Percentiles rank a stretch among this genome's conserved stretches.
These are phyloP conservation scores for Rhodotorula paludigena DNA, from an alignment of 768 basidiomycete genomes.

Conservation along the genomic window DNA sequence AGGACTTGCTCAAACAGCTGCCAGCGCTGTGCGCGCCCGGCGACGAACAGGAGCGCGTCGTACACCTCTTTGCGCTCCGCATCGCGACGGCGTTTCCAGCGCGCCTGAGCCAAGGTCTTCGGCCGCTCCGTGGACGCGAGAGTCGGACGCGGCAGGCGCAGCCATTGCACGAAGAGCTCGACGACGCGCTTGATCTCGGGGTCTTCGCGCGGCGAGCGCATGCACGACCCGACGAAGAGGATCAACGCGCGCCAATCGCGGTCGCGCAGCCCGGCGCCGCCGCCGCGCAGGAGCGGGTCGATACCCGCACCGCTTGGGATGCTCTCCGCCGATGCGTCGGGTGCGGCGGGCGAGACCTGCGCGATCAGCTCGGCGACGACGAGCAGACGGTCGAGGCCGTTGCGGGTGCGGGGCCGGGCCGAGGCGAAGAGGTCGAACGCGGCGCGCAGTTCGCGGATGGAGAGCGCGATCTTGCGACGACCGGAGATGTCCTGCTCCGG, in stretches of 20 bases:
- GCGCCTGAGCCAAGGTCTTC: too few relatives aligned
- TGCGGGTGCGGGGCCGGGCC: conserved; percentile 13
- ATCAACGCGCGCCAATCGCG: conserved; percentile 26
- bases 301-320: too few relatives aligned
- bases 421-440: conserved; percentile 21
- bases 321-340: background rate
- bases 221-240: conserved; percentile 7
- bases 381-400: conserved; percentile 26
- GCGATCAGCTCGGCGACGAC: conserved; percentile 35
- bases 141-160: too few relatives aligned
- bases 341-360: background rate
- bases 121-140: too few relatives aligned
- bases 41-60: conserved; percentile 25
- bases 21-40: conserved; percentile 1
- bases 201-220: conserved; percentile 9
- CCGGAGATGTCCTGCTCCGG: background rate
- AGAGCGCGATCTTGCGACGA: conserved; percentile 11
- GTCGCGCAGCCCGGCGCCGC: conserved; percentile 41
- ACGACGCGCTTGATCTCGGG: conserved; percentile 14
- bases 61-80: conserved; percentile 3
- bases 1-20: conserved; percentile 27
- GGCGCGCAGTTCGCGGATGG: conserved; percentile 12
- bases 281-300: conserved; percentile 39
- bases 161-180: conserved; percentile 15
- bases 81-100: too few relatives aligned